phyloP scores from a whole-genome alignment of 1,139 yeast species.

The Candida tetrigidarum region DNA sequence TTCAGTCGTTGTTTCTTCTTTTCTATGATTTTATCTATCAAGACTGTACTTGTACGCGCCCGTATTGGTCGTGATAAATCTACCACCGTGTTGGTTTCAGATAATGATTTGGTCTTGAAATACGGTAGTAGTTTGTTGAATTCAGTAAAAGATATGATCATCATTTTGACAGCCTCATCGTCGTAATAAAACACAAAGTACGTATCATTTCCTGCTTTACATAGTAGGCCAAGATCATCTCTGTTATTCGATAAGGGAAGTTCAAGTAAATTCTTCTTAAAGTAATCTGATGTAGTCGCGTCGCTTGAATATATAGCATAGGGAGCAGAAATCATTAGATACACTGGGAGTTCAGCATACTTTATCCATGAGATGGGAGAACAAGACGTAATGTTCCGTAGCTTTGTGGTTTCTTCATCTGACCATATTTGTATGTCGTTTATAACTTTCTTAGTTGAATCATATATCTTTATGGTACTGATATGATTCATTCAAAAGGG shows the following conservation, averaged over 20 bases:
- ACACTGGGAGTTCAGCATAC: slow-evolving; percentile 32
- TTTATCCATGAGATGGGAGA: slow-evolving; percentile 20
- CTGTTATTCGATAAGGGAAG: slow-evolving; percentile 13
- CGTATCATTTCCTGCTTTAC: slow-evolving; percentile 17
- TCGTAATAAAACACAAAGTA: slow-evolving; percentile 27
- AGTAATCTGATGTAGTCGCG: slow-evolving; percentile 27
- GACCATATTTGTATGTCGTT: slow-evolving; percentile 35
- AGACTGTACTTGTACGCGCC: slow-evolving; percentile 21
- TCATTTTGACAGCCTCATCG: slow-evolving; percentile 18
- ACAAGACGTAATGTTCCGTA: slow-evolving; percentile 14
- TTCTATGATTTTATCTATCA: slow-evolving; percentile 42
- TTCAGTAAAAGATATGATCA: slow-evolving; percentile 22
- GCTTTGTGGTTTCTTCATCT: slow-evolving; percentile 14
- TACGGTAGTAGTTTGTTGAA: slow-evolving; percentile 7
- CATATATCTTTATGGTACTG: slow-evolving; percentile 18
- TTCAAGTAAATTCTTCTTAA: slow-evolving; percentile 25
- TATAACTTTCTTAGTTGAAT: slow-evolving; percentile 12
- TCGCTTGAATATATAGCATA: slow-evolving; percentile 31
- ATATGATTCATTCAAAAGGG: slow-evolving; percentile 18
- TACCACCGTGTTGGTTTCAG: slow-evolving; percentile 9
- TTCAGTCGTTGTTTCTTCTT: slow-evolving; percentile 27
- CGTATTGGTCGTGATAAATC: slow-evolving; percentile 5
- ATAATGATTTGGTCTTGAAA: not conserved
- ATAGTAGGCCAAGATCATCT: slow-evolving; percentile 23
- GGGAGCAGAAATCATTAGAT: slow-evolving; percentile 29